Base-by-base conservation (phyloP, 1,139 yeast genomes). In the Candida neerlandica region DNA sequence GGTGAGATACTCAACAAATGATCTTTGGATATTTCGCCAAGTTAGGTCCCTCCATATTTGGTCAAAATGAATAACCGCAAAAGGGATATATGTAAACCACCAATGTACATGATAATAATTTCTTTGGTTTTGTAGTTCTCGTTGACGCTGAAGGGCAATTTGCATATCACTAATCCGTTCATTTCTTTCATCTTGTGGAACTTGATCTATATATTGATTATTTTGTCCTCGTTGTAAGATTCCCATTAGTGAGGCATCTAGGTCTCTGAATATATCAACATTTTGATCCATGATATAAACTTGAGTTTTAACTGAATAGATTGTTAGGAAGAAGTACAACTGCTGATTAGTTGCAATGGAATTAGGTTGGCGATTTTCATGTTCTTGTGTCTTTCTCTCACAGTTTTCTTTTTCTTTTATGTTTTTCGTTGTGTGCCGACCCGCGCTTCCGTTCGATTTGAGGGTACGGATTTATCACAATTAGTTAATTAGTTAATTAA, bases 31-130 rank as follows among this genome's bases (percentile, higher is more conserved):
- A 43, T 50, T 55, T 16, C n/a, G 23, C 7, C 50, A 47, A 2
- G 57, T 51, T 11, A 55, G 49, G 30, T 64, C 62, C 21, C 56
- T 51, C 71, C 72, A 69, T 23, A 67, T 47, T 15, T 59, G 60
- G 3, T 58, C 43, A 46, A 61, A 70, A 44, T 62, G 57, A 32
- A 71, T 58, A 5, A 66, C 56, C 1, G 74, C 70, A 11, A 70
- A 52, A 0, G 77, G 75, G 1, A 71, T 38, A 3, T 48, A 46
- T 9, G 50, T 63, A 49, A 51, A 57, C 15, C 48, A 46, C 65
- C 66, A 63, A 47, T 55, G 41, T 1, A 61, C 30, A 21, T 50
- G 44, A 7, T 47, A 23, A 34, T 45, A 30, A 7, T 21, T 42
- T 12, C 45, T 21, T 39, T 43, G 44, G 14, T 44, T 41, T n/a